Base-by-base conservation (phyloP, 2,329 filamentous ascomycete species). In the Sporothrix pallida region DNA sequence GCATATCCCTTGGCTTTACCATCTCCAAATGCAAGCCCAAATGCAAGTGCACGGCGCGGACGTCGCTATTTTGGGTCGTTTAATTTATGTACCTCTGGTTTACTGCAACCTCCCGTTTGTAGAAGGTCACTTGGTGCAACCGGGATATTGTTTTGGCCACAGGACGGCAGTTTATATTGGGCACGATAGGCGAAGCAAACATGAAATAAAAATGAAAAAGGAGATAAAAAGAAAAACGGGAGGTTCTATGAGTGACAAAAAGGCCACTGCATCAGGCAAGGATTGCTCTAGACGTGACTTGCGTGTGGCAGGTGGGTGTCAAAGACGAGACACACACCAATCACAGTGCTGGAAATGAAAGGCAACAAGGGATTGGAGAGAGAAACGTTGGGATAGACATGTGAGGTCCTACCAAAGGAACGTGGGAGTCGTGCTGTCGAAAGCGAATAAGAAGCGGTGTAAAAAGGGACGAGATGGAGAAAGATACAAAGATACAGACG, bases 361-460 rank as follows among this genome's bases (percentile, higher is more conserved):
- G 12, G 3, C 7, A 37, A 46, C 13, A 6, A 23, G 9, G 46
- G 6, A 6, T 23, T 10, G n/a, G 15, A 5, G 42, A 3, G 20
- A 48, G 4, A 20, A 17, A 12, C 6, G 42, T 12, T 23, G 10
- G 10, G 12, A 65, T 26, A 23, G 10, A 12, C 12, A 26, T 26
- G 42, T 7, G 12, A 65, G 62, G 42, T 65, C 62, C n/a, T 48
- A 42, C 62, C 42, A 65, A 65, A 42, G 9, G 37, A 63, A 48
- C 20, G 42, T 65, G 62, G 42, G 62, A 20, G 44, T 48, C n/a
- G 9, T 26, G n/a, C 42, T 37, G 9, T 15, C 20, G 10, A 67
- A 48, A 20, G 26, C 42, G 42, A 67, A 48, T 17, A 67, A 67
- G 9, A 67, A 48, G 62, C n/a, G 62, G 62, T 67, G 62, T 48